Evolutionary conservation across 192 early-diverging fungal species (phyloP).

Genomic region (Kickxella alabastrina): DNA sequence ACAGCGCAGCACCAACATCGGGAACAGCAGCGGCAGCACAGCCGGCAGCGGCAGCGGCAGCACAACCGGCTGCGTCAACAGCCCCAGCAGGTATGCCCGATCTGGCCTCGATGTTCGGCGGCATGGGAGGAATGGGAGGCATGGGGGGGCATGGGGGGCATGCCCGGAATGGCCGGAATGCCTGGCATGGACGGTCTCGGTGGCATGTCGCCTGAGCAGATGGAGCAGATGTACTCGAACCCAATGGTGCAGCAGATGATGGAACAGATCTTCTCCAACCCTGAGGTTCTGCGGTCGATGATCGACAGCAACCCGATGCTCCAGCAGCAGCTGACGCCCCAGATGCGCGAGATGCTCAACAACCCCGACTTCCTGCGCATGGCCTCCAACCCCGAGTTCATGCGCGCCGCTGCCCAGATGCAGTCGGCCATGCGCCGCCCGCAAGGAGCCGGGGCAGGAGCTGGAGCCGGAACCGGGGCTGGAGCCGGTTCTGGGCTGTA

Average conservation of each 20-base stretch:
- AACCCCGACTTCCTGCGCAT: conserved; percentile 75
- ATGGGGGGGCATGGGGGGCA: conserved; percentile 56
- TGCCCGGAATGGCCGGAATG: conserved; percentile 68
- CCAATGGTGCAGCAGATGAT: conserved; percentile 81
- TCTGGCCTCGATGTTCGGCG: conserved; percentile 33
- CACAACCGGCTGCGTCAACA: background rate
- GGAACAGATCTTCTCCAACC: conserved; percentile 76
- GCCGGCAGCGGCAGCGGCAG: background rate
- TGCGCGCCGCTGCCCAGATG: conserved; percentile 74
- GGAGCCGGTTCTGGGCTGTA: conserved; percentile 22
- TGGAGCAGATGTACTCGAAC: conserved; percentile 76
- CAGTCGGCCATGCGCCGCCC: conserved; percentile 33
- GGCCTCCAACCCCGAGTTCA: conserved; percentile 78
- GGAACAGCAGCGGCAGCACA: no score
- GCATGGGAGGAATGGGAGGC: conserved; percentile 40
- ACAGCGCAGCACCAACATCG: background rate
- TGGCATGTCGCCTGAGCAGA: conserved; percentile 59
- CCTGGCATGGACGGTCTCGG: conserved; percentile 59
- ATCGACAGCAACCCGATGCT: conserved; percentile 79
- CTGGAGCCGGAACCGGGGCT: conserved; percentile 14
- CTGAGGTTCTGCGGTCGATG: conserved; percentile 80
- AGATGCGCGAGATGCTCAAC: conserved; percentile 81
- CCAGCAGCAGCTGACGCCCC: conserved; percentile 70
- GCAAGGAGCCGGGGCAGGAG: conserved; percentile 24
- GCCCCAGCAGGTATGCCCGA: conserved; percentile 24